Base-by-base conservation (phyloP, 345 rosid genomes). In the Gossypium longicalyx region DNA sequence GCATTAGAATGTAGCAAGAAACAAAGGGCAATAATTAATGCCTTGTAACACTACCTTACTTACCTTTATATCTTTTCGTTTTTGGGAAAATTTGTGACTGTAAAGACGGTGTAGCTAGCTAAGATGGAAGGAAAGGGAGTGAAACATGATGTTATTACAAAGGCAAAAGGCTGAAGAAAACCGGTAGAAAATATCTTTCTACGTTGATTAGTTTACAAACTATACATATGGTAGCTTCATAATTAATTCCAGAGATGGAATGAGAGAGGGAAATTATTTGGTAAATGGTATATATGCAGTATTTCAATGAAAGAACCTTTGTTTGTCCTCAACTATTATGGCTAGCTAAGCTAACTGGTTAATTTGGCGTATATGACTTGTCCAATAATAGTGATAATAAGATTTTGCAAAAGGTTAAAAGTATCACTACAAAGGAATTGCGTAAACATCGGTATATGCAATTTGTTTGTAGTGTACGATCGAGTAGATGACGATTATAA, bases 1-100 rank as follows among this genome's bases (percentile, higher is more conserved):
- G 74, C 86, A 15, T 56, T 88, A 29, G 83, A 86, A 69, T 89
- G 87, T 77, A 77, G 79, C 70, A 94, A 90, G 87, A 92, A 92
- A 78, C 92, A 86, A 80, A 82, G 87, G 82, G 80, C 7, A 34
- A 34, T 89, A 3, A 79, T 87, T 19, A 89, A 88, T 77, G 87
- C 89, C 75, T 86, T 81, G 91, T 90, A 90, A 86, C 92, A 71
- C 68, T 72, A 60, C 51, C 19, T 79, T 20, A 60, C 60, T 59
- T 11, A 47, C 48, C 60, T n/a, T 61, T 29, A 53, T 41, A 4
- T 47, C 51, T 47, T 47, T 47, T 47, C 12, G 3, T 47, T 47
- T 12, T 47, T 45, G 48, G 48, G 25, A 63, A 44, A 73, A 74
- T 60, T 75, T 77, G 69, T 72, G 76, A 67, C 41, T 65, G 54